Evolutionary conservation across 1,284 basidiomycete genomes (phyloP), one percentile per base, ranked within the genome.

Genomic region (Ganoderma meredithae): DNA sequence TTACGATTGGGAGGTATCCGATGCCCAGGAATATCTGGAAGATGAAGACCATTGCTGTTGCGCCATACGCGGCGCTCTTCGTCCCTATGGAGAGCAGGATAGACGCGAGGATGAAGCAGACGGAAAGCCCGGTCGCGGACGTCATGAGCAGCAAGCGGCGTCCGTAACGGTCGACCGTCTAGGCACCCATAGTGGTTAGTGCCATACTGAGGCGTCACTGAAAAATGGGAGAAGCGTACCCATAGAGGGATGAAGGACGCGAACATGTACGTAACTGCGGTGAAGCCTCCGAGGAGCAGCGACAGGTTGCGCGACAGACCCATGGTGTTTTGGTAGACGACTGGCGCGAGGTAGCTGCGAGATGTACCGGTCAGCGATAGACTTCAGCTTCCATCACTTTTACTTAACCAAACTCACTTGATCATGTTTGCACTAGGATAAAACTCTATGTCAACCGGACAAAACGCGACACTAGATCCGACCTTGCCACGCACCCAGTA

Each of bases 301-400:
- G 81, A 82, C 17, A 83, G 76, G 40, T 83, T 78, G 36, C 82
- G 77, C 8, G 81, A 80, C 17, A 83, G 71, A 9, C 82, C 82
- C 82, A 83, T 83, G 3, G 82, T 83, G 66, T 82, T 82, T 71
- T 83, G 80, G 69, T 83, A 83, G 0, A 83, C 81, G 17, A 84
- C 76, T 9, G 83, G 82, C 3, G 81, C 82, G 19, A 83, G 76
- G 69, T 82, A 82, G 61, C 79, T 82, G 52, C 19, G 1, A 36
- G 1, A 17, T n/a, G 7, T 2, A 2, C 1, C 6, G 1, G 44
- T 73, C 19, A 69, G 66, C 31, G 12, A 36, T 10, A 17, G 12
- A 27, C 8, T 15, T 0, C n/a, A 5, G 36, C 10, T n/a, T 6
- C 1, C 12, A 19, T 3, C 1, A 1, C 27, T 1, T 3, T 31